A percentile compares a stretch with the other conserved stretches of the same genome.
These are phyloP conservation scores for Coemansia sp. DNA, from an alignment of 192 early-diverging fungal genomes.

Conservation along the genomic window DNA sequence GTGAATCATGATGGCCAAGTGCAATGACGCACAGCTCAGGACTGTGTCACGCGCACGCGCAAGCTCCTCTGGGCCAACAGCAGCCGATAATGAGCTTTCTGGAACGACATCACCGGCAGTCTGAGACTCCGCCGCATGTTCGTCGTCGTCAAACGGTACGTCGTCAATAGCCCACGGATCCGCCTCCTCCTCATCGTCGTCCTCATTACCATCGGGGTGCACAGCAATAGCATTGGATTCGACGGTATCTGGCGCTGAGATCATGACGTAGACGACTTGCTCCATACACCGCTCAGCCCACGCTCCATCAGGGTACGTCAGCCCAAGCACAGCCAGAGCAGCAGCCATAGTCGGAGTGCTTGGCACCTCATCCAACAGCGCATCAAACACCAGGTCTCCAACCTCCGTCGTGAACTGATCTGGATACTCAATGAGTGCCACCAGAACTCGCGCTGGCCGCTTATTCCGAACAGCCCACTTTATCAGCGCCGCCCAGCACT, in stretches of 20 bases:
- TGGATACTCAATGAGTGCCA: slow-evolving; percentile 8
- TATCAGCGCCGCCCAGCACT: slow-evolving; percentile 20
- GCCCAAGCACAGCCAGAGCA: slow-evolving; percentile 22
- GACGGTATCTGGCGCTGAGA: not conserved
- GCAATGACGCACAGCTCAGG: slow-evolving; percentile 21
- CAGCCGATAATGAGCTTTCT: not conserved
- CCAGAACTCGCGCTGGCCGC: slow-evolving; percentile 8
- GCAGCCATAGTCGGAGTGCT: slow-evolving; percentile 13
- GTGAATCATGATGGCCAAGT: slow-evolving; percentile 20
- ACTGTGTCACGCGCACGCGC: slow-evolving; percentile 12
- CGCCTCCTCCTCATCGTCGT: slow-evolving; percentile 5
- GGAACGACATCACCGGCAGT: not conserved
- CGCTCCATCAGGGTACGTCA: slow-evolving; percentile 25
- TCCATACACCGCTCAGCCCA: slow-evolving; percentile 45
- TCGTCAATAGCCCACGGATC: slow-evolving; percentile 45
- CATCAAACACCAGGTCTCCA: slow-evolving; percentile 15
- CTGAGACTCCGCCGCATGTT: not conserved
- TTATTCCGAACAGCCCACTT: slow-evolving; percentile 22
- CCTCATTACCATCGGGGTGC: not conserved
- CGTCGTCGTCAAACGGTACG: slow-evolving; percentile 20
- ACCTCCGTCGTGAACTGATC: slow-evolving; percentile 1
- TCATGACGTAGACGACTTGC: slow-evolving; percentile 19
- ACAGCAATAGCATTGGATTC: not conserved
- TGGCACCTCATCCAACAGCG: slow-evolving; percentile 9
- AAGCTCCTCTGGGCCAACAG: slow-evolving; percentile 8